Evolutionary conservation across 2,329 filamentous ascomycete genomes (phyloP).

Genomic region (Apiospora kogelbergensis): DNA sequence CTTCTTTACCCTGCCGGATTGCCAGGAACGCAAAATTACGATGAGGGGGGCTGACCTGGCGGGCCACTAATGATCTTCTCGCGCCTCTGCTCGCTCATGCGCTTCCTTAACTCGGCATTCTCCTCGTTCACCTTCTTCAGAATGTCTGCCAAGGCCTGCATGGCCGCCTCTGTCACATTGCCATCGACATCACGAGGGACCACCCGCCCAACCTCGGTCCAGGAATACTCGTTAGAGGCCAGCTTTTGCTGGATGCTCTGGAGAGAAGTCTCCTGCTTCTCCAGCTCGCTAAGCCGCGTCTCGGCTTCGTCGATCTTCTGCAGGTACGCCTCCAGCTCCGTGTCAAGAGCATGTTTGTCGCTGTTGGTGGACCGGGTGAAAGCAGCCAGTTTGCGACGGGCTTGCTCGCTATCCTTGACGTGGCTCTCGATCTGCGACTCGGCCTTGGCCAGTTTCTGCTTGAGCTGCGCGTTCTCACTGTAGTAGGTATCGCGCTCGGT

Average conservation of each 20-base stretch:
- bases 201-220: not conserved
- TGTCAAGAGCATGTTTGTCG: not conserved
- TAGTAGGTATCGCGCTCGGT: not conserved
- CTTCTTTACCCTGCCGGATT: not conserved
- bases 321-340: not conserved
- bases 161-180: not conserved
- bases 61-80: not conserved
- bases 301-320: not conserved
- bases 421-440: not conserved
- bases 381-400: not conserved
- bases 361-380: not conserved
- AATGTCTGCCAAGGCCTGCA: constrained; percentile 1
- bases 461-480: constrained; percentile 10
- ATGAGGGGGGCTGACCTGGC: not conserved
- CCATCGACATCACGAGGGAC: constrained; percentile 10
- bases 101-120: not conserved
- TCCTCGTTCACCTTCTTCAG: constrained; percentile 5
- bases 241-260: constrained; percentile 6
- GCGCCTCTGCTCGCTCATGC: not conserved
- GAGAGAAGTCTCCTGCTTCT: not conserved
- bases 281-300: not conserved
- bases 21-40: not conserved
- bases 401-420: not conserved
- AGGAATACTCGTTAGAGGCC: not conserved
- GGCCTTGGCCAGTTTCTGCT: not conserved